Conservation (phyloP, 140 eudicot genomes). For the Bidens hawaiensis region DNA sequence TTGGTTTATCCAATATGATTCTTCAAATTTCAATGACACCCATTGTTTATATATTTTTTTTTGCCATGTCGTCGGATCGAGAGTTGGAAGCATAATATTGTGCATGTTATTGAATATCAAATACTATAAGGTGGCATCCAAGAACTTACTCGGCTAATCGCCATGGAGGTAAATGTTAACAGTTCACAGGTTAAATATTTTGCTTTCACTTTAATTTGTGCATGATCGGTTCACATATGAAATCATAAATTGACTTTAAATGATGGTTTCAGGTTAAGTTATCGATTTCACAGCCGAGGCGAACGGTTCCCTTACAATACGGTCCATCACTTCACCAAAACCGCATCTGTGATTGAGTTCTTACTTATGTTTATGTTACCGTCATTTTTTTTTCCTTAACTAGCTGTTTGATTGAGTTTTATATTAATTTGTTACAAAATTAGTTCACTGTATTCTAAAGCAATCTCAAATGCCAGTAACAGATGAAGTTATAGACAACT, state of each 20-base stretch:
- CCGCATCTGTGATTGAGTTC: too few species aligned
- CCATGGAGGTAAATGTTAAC: conserved; percentile 55
- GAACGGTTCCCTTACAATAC: conserved; percentile 61
- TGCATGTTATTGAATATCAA: conserved; percentile 48
- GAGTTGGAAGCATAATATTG: conserved; percentile 61
- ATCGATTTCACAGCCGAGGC: conserved; percentile 48
- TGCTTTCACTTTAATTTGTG: not conserved
- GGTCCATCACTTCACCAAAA: conserved; percentile 70
- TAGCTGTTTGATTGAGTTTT: too few species aligned
- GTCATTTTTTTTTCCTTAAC: too few species aligned
- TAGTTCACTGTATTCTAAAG: too few species aligned
- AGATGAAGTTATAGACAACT: too few species aligned
- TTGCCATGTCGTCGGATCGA: conserved; percentile 31
- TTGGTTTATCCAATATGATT: too few species aligned
- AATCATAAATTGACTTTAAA: too few species aligned
- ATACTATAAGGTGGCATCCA: conserved; percentile 44
- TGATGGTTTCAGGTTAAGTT: conserved; percentile 54
- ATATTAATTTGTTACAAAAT: too few species aligned
- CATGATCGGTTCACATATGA: too few species aligned
- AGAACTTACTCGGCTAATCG: conserved; percentile 52
- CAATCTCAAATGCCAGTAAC: too few species aligned
- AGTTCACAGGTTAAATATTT: conserved; percentile 46
- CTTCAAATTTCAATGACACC: not conserved
- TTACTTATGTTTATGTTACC: too few species aligned
- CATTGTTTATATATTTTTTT: conserved; percentile 1